Evolutionary conservation across 2,329 filamentous ascomycete genomes (phyloP), one percentile per base, ranked within the genome.

Genomic region (Zalaria obscura): DNA sequence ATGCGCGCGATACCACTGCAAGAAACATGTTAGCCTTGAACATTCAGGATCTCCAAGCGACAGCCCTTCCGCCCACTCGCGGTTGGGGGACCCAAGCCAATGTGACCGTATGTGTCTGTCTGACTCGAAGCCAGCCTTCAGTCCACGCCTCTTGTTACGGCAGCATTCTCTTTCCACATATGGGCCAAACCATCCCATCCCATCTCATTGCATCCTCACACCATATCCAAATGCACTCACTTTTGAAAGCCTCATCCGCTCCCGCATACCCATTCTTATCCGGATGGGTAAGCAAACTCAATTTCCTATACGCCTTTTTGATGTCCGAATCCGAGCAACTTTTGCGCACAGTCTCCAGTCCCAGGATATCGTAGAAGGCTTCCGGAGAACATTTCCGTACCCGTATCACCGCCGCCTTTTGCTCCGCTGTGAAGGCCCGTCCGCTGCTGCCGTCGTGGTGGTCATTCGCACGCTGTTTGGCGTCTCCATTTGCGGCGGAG

Each of bases 231-330:
- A 18, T 18, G 18, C 8, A 65, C 71, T 62, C 56, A 78, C 75
- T 83, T 70, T 98, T 98, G 69, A 98, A 98, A 28, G 91, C 91
- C 67, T 98, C 91, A 60, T 95, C 91, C 42, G 91, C 89, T 45
- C 93, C 78, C 32, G 89, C 80, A 60, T 95, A 88, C 39, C 88
- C 88, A 71, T 98, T 98, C 70, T 98, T 98, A 70, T 98, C 91
- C 48, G 91, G 91, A 69, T 98, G 91, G 45, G 91, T 98, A 56
- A 96, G 72, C 55, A 98, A 68, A 58, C 83, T 91, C 59, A 93
- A 73, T 66, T 94, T 96, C 56, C 89, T 77, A 66, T 98, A 98
- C 5, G 91, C 89, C 69, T 96, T 96, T 64, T 96, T 98, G 59
- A 98, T 87, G 55, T 96, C 89, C 47, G 70, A 63, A 52, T 96